phyloP scores from a whole-genome alignment of 352 stramenopile species.

The Halophytophthora polymorphica region DNA sequence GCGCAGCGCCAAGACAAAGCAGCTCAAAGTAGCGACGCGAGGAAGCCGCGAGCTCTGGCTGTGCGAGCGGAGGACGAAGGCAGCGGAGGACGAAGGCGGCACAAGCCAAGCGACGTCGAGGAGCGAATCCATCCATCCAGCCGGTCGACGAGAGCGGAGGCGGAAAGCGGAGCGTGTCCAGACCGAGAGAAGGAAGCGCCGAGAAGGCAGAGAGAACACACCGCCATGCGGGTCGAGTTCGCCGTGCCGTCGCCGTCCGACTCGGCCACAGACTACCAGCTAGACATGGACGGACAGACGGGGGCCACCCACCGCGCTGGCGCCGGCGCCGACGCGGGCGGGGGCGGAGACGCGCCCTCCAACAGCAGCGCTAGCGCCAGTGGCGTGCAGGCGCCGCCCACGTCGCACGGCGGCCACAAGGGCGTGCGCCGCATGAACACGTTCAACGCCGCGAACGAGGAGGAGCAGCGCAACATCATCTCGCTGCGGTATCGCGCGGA shows the following conservation, averaged over 20 bases:
- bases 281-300: slow-evolving; percentile 38
- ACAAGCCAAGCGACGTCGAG: too few relatives aligned
- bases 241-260: slow-evolving; percentile 66
- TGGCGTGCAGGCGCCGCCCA: slow-evolving; percentile 10
- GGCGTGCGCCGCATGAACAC: slow-evolving; percentile 63
- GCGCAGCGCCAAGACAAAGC: too few relatives aligned
- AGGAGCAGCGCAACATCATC: slow-evolving; percentile 86
- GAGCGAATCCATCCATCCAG: too few relatives aligned
- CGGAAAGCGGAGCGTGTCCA: too few relatives aligned
- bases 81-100: background rate
- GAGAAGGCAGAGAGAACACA: background rate
- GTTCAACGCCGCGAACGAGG: slow-evolving; percentile 61
- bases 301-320: slow-evolving; percentile 3
- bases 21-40: too few relatives aligned
- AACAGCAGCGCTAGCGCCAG: background rate
- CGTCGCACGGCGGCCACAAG: slow-evolving; percentile 29
- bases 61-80: background rate
- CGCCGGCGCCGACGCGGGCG: slow-evolving; percentile 8
- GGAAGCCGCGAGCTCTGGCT: background rate
- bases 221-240: slow-evolving; percentile 70
- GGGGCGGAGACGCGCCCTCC: slow-evolving; percentile 1
- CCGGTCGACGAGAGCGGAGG: too few relatives aligned
- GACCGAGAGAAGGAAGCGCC: background rate
- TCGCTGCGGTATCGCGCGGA: slow-evolving; percentile 82
- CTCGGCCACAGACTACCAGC: slow-evolving; percentile 48